A percentile compares a stretch with the other conserved stretches of the same genome.
These are phyloP conservation scores for Gracilaria gracilis DNA, from an alignment of 23 red algal genomes.

Conservation along the genomic window DNA sequence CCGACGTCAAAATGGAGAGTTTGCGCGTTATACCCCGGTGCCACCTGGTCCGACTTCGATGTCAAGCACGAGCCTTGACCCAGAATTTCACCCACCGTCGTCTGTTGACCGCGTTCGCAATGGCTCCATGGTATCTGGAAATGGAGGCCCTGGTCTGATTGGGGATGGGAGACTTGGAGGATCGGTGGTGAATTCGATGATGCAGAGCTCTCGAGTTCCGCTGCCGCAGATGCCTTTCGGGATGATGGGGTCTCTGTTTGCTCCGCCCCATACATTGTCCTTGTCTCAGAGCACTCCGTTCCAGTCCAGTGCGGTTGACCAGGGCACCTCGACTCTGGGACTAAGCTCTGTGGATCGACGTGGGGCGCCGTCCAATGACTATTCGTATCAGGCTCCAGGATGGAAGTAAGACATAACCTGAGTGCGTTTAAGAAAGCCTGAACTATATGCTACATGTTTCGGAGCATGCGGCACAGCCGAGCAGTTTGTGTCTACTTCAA, in stretches of 20 bases:
- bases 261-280: slow-evolving; percentile 49
- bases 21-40: slow-evolving; percentile 65
- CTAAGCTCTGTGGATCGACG: slow-evolving; percentile 41
- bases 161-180: slow-evolving; percentile 52
- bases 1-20: slow-evolving; percentile 74
- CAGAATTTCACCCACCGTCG: slow-evolving; percentile 62
- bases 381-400: slow-evolving; percentile 67
- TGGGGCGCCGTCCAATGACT: slow-evolving; percentile 69
- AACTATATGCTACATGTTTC: slow-evolving; percentile 17
- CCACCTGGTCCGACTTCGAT: slow-evolving; percentile 57
- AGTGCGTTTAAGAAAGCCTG: background rate
- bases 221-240: slow-evolving; percentile 75
- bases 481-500: background rate
- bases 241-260: slow-evolving; percentile 75
- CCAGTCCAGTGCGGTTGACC: slow-evolving; percentile 20
- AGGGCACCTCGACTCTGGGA: slow-evolving; percentile 7
- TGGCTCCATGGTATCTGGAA: slow-evolving; percentile 37
- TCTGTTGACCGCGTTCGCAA: slow-evolving; percentile 62
- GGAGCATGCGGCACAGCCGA: background rate
- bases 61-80: slow-evolving; percentile 52
- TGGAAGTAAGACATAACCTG: slow-evolving; percentile 47
- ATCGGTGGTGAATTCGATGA: slow-evolving; percentile 68
- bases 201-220: slow-evolving; percentile 65
- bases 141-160: slow-evolving; percentile 67
- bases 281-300: slow-evolving; percentile 61